A percentile compares a stretch with the other conserved stretches of the same genome.
Evolutionary conservation across 495 filamentous ascomycete genomes (phyloP).

Genomic region (Tuber calosporum): DNA sequence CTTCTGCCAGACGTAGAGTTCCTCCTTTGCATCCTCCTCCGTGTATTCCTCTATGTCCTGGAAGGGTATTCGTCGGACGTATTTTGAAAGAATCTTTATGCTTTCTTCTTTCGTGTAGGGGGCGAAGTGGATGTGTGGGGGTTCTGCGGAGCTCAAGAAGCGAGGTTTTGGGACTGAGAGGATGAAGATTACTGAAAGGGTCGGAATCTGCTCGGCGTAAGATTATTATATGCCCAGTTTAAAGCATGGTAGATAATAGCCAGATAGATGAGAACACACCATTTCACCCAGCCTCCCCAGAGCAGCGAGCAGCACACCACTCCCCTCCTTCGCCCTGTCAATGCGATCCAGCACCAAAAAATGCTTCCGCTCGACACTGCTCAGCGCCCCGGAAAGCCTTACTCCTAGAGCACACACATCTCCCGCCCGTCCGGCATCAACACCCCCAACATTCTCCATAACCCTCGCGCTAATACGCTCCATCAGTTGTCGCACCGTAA

Average conservation of each 20-base stretch:
- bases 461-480: slow-evolving; percentile 56
- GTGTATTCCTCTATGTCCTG: slow-evolving; percentile 30
- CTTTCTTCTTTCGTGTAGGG: slow-evolving; percentile 74
- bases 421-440: slow-evolving; percentile 45
- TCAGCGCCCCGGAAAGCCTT: slow-evolving; percentile 56
- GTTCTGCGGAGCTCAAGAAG: slow-evolving; percentile 62
- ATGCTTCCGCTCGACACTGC: slow-evolving; percentile 44
- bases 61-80: slow-evolving; percentile 43
- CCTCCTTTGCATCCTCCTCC: slow-evolving; percentile 43
- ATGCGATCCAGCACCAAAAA: slow-evolving; percentile 66
- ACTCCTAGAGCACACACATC: slow-evolving; percentile 73
- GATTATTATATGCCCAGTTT: slow-evolving; percentile 15
- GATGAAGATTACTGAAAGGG: slow-evolving; percentile 69
- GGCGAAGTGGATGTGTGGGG: slow-evolving; percentile 77
- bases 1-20: slow-evolving; percentile 63
- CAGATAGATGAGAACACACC: slow-evolving; percentile 47
- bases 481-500: slow-evolving; percentile 80
- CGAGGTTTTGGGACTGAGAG: slow-evolving; percentile 63
- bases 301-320: slow-evolving; percentile 73
- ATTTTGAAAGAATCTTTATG: slow-evolving; percentile 59
- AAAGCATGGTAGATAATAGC: background rate
- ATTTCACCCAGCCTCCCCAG: slow-evolving; percentile 69
- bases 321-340: slow-evolving; percentile 74
- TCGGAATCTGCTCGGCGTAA: slow-evolving; percentile 58
- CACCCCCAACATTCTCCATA: slow-evolving; percentile 47